A percentile compares a stretch with the other conserved stretches of the same genome.
These are phyloP conservation scores for Tylopilus sp. DNA, from an alignment of 768 basidiomycete species.

Conservation along the genomic window DNA sequence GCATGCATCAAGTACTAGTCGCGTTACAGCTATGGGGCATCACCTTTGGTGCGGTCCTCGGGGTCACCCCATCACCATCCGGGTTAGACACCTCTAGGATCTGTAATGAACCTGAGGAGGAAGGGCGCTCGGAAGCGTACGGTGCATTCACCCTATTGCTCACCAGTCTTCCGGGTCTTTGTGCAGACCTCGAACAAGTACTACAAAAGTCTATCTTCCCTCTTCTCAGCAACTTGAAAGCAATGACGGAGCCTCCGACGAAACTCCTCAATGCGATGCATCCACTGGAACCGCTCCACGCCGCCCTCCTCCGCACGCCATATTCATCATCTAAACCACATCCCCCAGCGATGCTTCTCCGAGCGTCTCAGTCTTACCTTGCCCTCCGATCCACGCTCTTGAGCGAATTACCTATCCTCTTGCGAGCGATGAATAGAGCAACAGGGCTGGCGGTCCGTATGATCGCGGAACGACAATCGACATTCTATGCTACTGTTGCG, in stretches of 20 bases:
- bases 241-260: slow-evolving; percentile 57
- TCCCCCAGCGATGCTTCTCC: slow-evolving; percentile 62
- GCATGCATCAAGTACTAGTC: slow-evolving; percentile 46
- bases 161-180: slow-evolving; percentile 50
- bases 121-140: slow-evolving; percentile 54
- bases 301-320: slow-evolving; percentile 63
- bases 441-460: slow-evolving; percentile 49
- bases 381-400: slow-evolving; percentile 72
- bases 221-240: slow-evolving; percentile 54
- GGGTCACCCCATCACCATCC: slow-evolving; percentile 43
- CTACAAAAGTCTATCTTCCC: slow-evolving; percentile 55
- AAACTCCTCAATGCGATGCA: slow-evolving; percentile 70
- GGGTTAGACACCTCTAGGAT: slow-evolving; percentile 7
- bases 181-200: slow-evolving; percentile 48
- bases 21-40: slow-evolving; percentile 59
- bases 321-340: slow-evolving; percentile 53
- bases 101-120: slow-evolving; percentile 17
- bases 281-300: slow-evolving; percentile 70
- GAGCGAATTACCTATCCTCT: slow-evolving; percentile 65
- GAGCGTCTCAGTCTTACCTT: slow-evolving; percentile 73
- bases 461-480: slow-evolving; percentile 54
- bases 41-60: slow-evolving; percentile 65
- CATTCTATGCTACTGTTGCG: slow-evolving; percentile 57
- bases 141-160: slow-evolving; percentile 67
- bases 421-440: slow-evolving; percentile 58